Base-by-base conservation (phyloP, 176 grass and related monocot genomes). In the Microstegium vimineum region DNA sequence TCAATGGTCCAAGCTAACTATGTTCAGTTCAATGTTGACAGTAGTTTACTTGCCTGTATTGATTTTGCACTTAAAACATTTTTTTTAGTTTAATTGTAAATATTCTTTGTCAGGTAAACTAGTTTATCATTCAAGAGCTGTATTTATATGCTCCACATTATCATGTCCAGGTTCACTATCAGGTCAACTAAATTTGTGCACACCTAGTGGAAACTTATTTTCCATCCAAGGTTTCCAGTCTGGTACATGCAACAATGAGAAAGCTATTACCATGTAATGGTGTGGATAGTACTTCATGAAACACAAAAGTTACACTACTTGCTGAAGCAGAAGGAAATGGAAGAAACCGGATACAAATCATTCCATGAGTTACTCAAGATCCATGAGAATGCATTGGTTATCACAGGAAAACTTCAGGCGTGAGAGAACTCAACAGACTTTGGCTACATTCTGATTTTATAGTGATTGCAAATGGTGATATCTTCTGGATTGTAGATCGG, bases 321-420 rank as follows among this genome's bases (percentile, higher is more conserved):
- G 47, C 51, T 54, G 51, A 54, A 54, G 49, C 4, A 89, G 40
- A 83, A 84, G 14, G 66, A 81, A 84, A 86, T 89, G 89, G 64
- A 81, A 88, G 70, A 91, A n/a, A 84, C 89, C 49, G 74, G 69
- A 32, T 82, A 86, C 74, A 64, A 90, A 80, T 74, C 81, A 64
- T 90, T 90, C 66, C 59, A 88, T 49, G 88, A 88, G 49, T 62
- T 92, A 60, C 73, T 92, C 46, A 86, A 86, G 73, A 84, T 80
- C 63, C 33, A 68, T 76, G 52, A 80, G 61, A 62, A 71, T 9
- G 27, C 23, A 20, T 46, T 4, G 3, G 34, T 69, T 69, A n/a
- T 71, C 38, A 27, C 5, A 43, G 38, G 37, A 71, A 6, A 71
- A 71, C 68, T 42, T 43, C 68, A 23, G 20, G 68, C 22, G 7